phyloP scores from a whole-genome alignment of 2,329 filamentous ascomycete species.

The Pseudogymnoascus sp. region DNA sequence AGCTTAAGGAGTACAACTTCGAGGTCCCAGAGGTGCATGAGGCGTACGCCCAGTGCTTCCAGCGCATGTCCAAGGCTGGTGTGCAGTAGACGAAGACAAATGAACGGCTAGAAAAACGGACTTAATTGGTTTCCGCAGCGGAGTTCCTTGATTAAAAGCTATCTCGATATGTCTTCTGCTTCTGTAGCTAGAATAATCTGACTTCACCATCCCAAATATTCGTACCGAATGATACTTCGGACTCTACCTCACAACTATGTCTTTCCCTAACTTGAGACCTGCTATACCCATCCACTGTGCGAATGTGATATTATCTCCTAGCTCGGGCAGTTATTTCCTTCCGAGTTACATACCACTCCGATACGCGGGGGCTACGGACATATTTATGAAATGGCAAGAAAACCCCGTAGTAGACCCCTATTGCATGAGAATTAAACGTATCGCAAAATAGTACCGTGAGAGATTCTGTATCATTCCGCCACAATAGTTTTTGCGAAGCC shows the following conservation, averaged over 20 bases:
- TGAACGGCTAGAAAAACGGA: conserved; percentile 1
- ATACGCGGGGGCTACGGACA: neutral
- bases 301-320: neutral
- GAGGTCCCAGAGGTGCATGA: conserved; percentile 53
- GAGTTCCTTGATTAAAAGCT: conserved; percentile 1
- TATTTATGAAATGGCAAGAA: neutral
- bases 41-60: conserved; percentile 54
- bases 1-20: conserved; percentile 51
- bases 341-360: neutral
- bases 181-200: conserved; percentile 6
- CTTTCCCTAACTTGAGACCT: neutral
- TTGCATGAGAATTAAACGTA: neutral
- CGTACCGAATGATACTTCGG: neutral
- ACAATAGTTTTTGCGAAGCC: neutral
- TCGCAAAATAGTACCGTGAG: neutral
- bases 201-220: neutral
- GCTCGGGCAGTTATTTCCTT: neutral
- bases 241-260: neutral
- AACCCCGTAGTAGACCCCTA: neutral
- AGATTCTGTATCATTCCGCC: neutral
- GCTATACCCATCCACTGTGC: neutral
- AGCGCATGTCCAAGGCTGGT: conserved; percentile 52
- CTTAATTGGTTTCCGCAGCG: neutral
- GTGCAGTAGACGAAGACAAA: conserved; percentile 34
- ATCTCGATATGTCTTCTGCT: neutral